A percentile compares a stretch with the other conserved stretches of the same genome.
These are phyloP conservation scores for Biscogniauxia sp. DNA, from an alignment of 2,329 filamentous ascomycete species.

Conservation along the genomic window DNA sequence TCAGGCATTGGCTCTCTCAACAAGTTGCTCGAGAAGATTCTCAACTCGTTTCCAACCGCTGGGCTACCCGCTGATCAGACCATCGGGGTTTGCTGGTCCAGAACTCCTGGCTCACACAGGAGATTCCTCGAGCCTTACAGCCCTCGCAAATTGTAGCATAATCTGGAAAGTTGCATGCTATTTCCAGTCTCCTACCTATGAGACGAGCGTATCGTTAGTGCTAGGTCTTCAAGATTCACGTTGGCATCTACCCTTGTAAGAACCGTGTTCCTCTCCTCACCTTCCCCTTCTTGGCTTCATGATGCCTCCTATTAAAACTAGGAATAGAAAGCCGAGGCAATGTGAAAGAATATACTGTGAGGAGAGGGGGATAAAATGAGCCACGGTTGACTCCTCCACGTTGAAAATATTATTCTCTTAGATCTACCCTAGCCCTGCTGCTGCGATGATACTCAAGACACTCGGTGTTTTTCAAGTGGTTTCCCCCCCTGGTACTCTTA, in stretches of 20 bases:
- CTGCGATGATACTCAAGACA: neutral
- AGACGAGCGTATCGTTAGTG: neutral
- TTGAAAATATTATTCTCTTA: neutral
- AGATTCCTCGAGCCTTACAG: slow-evolving; percentile 41
- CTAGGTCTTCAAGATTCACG: neutral
- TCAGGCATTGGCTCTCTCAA: slow-evolving; percentile 37
- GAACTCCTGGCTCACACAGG: slow-evolving; percentile 46
- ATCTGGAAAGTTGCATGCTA: slow-evolving; percentile 44
- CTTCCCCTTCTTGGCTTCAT: slow-evolving; percentile 39
- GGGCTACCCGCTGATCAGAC: slow-evolving; percentile 39
- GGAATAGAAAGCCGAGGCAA: slow-evolving; percentile 14
- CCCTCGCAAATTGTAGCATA: slow-evolving; percentile 41
- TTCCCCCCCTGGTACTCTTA: too few species aligned
- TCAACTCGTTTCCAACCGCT: slow-evolving; percentile 46
- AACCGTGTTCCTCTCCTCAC: slow-evolving; percentile 54
- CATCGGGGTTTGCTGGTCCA: slow-evolving; percentile 33
- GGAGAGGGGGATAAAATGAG: neutral
- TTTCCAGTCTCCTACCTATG: slow-evolving; percentile 44
- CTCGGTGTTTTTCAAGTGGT: neutral
- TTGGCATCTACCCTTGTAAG: slow-evolving; percentile 49
- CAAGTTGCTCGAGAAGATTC: slow-evolving; percentile 44
- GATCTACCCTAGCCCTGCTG: neutral
- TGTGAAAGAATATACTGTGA: neutral
- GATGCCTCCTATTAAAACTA: slow-evolving; percentile 11
- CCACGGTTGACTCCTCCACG: neutral